Base-by-base conservation (phyloP, 2,329 filamentous ascomycete species). In the Aspergillus sp. region DNA sequence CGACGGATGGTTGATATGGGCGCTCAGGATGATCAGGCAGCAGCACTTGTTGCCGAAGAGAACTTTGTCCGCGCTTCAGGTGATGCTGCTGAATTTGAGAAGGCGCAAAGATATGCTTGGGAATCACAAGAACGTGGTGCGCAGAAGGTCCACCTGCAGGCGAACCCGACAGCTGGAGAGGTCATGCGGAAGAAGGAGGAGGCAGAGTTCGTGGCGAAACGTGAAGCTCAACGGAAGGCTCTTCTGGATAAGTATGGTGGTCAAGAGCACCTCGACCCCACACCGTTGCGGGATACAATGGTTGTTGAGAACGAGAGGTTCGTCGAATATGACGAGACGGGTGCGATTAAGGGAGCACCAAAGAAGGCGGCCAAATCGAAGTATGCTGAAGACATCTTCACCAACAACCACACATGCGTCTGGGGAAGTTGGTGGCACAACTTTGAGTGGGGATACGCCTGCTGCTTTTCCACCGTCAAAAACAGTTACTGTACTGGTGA, bases 381-480 rank as follows among this genome's bases (percentile, higher is more conserved):
- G 74, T 99, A 99, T 72, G 79, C 88, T 4, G 95, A 99, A 72
- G 92, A 99, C 70, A 83, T 97, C 0, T 80, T 90, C 57, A 85
- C 90, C 74, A 94, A 96, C 80, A 99, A 99, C 72, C 95, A 99
- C 78, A 92, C 87, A 3, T 89, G 90, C 0, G 89, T 97, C 3
- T 99, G 92, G 91, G 95, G 95, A 52, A 97, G 92, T 71, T 99
- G 95, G 95, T 99, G 95, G 95, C 86, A 88, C 56, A 88, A 91
- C 72, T 98, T 97, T 79, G 86, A 89, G 76, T 99, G 95, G 95
- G 95, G 95, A 1, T 99, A 97, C 76, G 86, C 91, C 21, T 99
- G 95, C 76, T 99, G 95, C 80, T 92, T 96, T 74, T 97, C 92
- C 0, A 89, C 88, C 21, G 86, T 96, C 64, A 97, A 96, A 79